Evolutionary conservation across 441 rosid species (phyloP), one percentile per base, ranked within the genome.

Genomic region (Rhodomyrtus psidioides): DNA sequence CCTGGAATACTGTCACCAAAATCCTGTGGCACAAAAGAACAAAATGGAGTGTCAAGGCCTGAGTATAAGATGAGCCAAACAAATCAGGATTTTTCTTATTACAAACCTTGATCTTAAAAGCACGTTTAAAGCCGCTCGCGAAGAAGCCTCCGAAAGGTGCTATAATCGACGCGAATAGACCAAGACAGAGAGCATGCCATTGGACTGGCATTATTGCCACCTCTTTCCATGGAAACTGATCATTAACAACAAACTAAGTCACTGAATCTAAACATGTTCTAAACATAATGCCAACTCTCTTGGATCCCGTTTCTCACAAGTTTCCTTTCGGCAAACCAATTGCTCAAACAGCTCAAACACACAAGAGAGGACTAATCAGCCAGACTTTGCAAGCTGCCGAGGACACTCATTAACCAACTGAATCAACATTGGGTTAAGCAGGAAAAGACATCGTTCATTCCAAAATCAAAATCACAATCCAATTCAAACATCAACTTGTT

Each of bases 91-190:
- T 84, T 75, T 53, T 51, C 49, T 27, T 16, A 76, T 81, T 81
- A 30, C 86, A 28, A 84, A 95, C 98, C 98, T 97, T 97, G 90
- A 97, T 87, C 88, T 95, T 94, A 85, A 96, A 96, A 85, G 99
- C 99, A 92, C 99, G 92, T 88, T 96, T 96, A 84, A 95, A 95
- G 81, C 98, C 98, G 85, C 99, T 97, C 8, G 99, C 99, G 14
- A 97, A 97, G 89, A 97, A 97, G 84, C 99, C 99, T 84, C 99
- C 98, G 86, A 96, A 96, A 83, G 99, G 99, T 28, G 99, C 99
- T 91, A 96, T 96, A 53, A 97, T 94, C 83, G 99, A 97, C 54
- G 99, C 98, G 86, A 97, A 97, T 89, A 97, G 88, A 53, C 98
- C 99, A 89, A 95, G 88, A 84, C 94, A 95, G 49, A 97, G 83